A percentile compares a stretch with the other conserved stretches of the same genome.
Evolutionary conservation across 1,284 basidiomycete species (phyloP).

Genomic region (Cryptococcus sp.): DNA sequence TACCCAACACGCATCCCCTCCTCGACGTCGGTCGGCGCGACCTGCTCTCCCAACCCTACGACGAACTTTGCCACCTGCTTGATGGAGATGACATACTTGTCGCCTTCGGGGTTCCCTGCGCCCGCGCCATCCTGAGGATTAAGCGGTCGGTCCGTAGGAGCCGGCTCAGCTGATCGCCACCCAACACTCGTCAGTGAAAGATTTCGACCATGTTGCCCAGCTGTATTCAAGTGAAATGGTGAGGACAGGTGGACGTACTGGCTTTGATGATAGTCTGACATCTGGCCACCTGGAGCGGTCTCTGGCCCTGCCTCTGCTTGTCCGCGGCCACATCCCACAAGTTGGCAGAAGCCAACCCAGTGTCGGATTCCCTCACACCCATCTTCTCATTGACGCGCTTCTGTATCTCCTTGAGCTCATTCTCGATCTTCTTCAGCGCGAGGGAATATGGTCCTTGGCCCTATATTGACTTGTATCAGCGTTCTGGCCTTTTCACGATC

Average conservation of each 20-base stretch:
- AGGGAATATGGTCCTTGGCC: conserved; percentile 97
- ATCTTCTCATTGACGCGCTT: conserved; percentile 97
- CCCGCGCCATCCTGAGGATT: conserved; percentile 54
- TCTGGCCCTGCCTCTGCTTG: conserved; percentile 77
- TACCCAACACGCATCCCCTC: conserved; percentile 99
- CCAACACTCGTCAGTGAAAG: neutral
- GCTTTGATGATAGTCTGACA: conserved; percentile 98
- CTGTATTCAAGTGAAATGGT: neutral
- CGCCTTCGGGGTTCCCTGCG: conserved; percentile 68
- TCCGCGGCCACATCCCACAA: conserved; percentile 92
- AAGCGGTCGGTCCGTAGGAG: conserved; percentile 58
- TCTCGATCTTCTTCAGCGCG: conserved; percentile 84
- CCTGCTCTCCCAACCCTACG: conserved; percentile 92
- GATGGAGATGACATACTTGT: conserved; percentile 99
- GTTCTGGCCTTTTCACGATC: neutral
- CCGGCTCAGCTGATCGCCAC: conserved; percentile 60
- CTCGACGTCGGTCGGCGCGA: conserved; percentile 97
- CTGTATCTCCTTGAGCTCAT: conserved; percentile 94
- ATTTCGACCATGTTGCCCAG: neutral
- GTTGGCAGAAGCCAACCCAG: conserved; percentile 93
- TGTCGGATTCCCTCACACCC: conserved; percentile 98
- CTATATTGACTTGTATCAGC: conserved; percentile 56
- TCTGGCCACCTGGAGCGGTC: conserved; percentile 92
- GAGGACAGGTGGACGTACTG: conserved; percentile 28
- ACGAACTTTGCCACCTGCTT: conserved; percentile 99